phyloP scores from a whole-genome alignment of 768 basidiomycete species.

The Boletus vermiculosoides region DNA sequence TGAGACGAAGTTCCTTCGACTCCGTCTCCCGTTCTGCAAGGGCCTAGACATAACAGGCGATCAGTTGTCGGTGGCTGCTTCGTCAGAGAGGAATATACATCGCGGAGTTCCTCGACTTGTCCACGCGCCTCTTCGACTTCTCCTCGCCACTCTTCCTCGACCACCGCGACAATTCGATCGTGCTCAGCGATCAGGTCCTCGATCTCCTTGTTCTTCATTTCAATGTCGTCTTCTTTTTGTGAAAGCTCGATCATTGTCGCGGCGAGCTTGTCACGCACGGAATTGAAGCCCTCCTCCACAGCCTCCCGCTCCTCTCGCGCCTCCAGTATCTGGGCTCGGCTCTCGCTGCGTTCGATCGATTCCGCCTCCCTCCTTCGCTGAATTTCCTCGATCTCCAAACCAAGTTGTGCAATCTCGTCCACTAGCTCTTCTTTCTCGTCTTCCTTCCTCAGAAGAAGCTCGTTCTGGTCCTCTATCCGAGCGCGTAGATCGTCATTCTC shows the following conservation, averaged over 20 bases:
- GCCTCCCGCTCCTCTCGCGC: conserved; percentile 73
- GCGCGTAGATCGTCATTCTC: conserved; percentile 62
- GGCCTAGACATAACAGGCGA: conserved; percentile 41
- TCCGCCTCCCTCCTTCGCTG: conserved; percentile 62
- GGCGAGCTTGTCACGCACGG: conserved; percentile 72
- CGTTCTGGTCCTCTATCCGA: conserved; percentile 57
- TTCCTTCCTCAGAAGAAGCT: conserved; percentile 52
- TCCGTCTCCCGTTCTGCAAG: conserved; percentile 80
- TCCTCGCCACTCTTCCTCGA: conserved; percentile 84
- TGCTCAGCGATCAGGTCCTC: conserved; percentile 77
- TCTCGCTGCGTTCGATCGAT: conserved; percentile 67
- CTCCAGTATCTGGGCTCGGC: conserved; percentile 67
- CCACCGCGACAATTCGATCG: conserved; percentile 63
- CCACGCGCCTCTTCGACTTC: conserved; percentile 80
- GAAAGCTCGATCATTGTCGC: conserved; percentile 80
- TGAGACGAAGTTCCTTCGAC: conserved; percentile 68
- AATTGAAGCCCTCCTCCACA: conserved; percentile 76
- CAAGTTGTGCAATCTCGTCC: conserved; percentile 63
- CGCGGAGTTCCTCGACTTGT: conserved; percentile 77
- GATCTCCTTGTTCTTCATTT: conserved; percentile 73
- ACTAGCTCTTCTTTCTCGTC: conserved; percentile 72
- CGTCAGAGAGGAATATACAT: conserved; percentile 43
- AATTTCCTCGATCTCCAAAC: conserved; percentile 64
- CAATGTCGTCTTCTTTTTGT: conserved; percentile 85
- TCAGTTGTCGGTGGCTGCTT: not conserved